Evolutionary conservation across 1,284 basidiomycete species (phyloP).

Genomic region (Inonotus obliquus): DNA sequence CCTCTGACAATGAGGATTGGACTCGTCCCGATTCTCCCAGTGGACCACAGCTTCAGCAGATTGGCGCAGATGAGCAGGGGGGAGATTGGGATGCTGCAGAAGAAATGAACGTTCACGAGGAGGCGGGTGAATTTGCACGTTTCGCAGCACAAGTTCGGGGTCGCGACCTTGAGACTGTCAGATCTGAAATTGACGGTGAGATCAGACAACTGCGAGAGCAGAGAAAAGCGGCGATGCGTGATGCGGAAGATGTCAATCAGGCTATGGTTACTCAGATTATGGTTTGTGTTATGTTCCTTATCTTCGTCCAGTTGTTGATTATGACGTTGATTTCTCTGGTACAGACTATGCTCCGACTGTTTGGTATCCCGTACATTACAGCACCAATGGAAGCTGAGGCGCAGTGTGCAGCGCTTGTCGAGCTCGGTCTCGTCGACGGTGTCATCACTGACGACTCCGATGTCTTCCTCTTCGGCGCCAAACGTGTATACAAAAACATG

Average conservation of each 20-base stretch:
- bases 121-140: constrained; percentile 87
- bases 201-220: constrained; percentile 80
- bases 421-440: constrained; percentile 87
- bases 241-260: constrained; percentile 92
- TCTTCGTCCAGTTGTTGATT: background rate
- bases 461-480: constrained; percentile 95
- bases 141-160: constrained; percentile 91
- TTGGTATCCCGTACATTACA: constrained; percentile 97
- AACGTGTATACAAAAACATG: constrained; percentile 97
- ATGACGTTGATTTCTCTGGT: background rate
- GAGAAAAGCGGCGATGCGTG: constrained; percentile 84
- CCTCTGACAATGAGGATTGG: constrained; percentile 34
- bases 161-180: constrained; percentile 73
- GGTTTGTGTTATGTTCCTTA: constrained; percentile 41
- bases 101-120: constrained; percentile 77
- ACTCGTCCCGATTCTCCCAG: constrained; percentile 50
- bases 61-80: constrained; percentile 16
- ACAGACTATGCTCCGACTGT: constrained; percentile 83
- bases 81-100: constrained; percentile 62
- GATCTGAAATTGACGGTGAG: constrained; percentile 89
- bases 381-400: constrained; percentile 99
- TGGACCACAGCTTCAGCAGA: constrained; percentile 17
- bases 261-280: constrained; percentile 97
- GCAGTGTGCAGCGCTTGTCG: constrained; percentile 91
- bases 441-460: constrained; percentile 99